Base-by-base conservation (phyloP, 2,329 filamentous ascomycete species). In the Exophiala dermatitidis region DNA sequence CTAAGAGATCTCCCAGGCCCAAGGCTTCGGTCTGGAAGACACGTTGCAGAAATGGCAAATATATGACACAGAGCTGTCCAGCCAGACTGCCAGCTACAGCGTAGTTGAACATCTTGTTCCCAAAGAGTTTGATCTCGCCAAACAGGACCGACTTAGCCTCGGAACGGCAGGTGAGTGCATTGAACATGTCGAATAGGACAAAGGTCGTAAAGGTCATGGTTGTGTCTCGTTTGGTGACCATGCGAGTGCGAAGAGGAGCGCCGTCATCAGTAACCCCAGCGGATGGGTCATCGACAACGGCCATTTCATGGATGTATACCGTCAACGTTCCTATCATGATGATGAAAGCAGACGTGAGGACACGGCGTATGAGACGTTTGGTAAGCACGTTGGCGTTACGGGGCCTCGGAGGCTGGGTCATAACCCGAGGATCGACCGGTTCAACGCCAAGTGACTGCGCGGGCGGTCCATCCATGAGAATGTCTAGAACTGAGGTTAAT, bases 141-240 rank as follows among this genome's bases (percentile, higher is more conserved):
- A 85, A 79, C 2, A 98, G 79, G 3, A 98, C 77, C 7, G 88
- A 94, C 69, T 97, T 97, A 58, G 81, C 83, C 67, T 95, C 90
- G 5, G 87, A 94, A 45, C 93, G 88, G 71, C 93, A 98, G 10
- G 88, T 85, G 26, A 98, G 77, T 1, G 93, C 93, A 70, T 98
- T 97, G 77, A 97, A 96, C 93, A 98, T 98, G 76, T 98, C 93
- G 71, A 97, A 98, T 50, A 98, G 81, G 43, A 98, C 93, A 67
- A 98, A 98, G 72, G 90, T 95, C 4, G 93, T 98, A 68, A 98
- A 98, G 0, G 93, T 97, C 87, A 98, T 96, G 60, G 93, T 98
- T 1, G 93, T 98, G 72, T 98, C 93, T 63, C 94, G 89, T 46
- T 88, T 88, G 1, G 85, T 94, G 54, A 97, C 87, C 54, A 84